Percentiles rank a stretch among this genome's conserved stretches.
Evolutionary conservation across 1,284 basidiomycete species (phyloP).

Genomic region (Hemileia vastatrix): DNA sequence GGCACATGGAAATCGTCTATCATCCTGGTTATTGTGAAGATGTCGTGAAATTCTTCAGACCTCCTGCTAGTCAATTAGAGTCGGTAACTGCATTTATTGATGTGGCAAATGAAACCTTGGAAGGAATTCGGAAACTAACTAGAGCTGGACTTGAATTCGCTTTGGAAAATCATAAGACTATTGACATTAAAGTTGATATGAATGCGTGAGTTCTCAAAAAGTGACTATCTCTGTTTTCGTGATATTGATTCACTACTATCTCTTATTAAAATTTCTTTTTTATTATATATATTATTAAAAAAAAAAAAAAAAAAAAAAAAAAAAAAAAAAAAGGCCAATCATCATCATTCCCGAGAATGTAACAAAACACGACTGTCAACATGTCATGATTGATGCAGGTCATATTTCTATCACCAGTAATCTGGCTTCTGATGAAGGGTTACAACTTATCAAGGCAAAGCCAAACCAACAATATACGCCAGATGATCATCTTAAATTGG

Average conservation of each 20-base stretch:
- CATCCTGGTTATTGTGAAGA: conserved; percentile 90
- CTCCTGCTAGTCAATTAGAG: conserved; percentile 87
- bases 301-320: too few species aligned
- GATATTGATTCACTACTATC: too few species aligned
- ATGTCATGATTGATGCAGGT: conserved; percentile 90
- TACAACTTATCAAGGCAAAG: conserved; percentile 73
- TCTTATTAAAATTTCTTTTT: too few species aligned
- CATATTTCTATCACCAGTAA: conserved; percentile 90
- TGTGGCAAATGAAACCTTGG: conserved; percentile 86
- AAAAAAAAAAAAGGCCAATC: too few species aligned
- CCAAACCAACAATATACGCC: conserved; percentile 76
- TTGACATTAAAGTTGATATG: conserved; percentile 91
- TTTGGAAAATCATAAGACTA: conserved; percentile 81
- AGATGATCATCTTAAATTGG: conserved; percentile 76
- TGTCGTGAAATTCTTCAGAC: conserved; percentile 84
- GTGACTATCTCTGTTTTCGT: too few species aligned
- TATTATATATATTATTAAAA: too few species aligned
- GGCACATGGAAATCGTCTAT: conserved; percentile 97
- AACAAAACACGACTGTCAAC: conserved; percentile 64
- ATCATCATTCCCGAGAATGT: conserved; percentile 89
- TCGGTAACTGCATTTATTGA: conserved; percentile 64
- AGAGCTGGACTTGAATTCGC: conserved; percentile 90
- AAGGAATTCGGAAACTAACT: conserved; percentile 89
- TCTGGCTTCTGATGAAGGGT: conserved; percentile 70
- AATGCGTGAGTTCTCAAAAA: conserved; percentile 56